Conservation (phyloP, 2,329 filamentous ascomycete species). For the Calonectria pseudoreteaudii region DNA sequence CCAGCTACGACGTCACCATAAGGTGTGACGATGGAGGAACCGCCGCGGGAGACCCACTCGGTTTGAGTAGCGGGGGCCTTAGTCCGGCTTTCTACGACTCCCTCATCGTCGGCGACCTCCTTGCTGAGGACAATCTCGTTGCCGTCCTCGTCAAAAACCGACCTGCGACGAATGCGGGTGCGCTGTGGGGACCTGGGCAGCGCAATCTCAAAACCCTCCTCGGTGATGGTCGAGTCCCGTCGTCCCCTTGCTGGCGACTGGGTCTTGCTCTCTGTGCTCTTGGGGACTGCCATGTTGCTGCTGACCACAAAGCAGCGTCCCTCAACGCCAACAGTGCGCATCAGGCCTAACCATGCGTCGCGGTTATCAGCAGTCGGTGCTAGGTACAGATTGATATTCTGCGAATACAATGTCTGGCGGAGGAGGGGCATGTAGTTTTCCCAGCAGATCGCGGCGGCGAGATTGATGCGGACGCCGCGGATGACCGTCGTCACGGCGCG, state of each 20-base stretch:
- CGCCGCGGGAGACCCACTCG: slow-evolving; percentile 76
- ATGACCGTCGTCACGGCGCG: slow-evolving; percentile 84
- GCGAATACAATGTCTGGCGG: slow-evolving; percentile 84
- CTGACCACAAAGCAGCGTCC: slow-evolving; percentile 87
- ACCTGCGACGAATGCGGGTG: slow-evolving; percentile 49
- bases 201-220: slow-evolving; percentile 62
- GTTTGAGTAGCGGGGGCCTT: slow-evolving; percentile 31
- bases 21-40: slow-evolving; percentile 84
- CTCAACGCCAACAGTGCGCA: slow-evolving; percentile 85
- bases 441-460: slow-evolving; percentile 94
- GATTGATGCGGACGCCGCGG: slow-evolving; percentile 80
- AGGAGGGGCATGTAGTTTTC: slow-evolving; percentile 96
- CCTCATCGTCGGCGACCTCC: slow-evolving; percentile 20
- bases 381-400: slow-evolving; percentile 92
- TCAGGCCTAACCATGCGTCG: slow-evolving; percentile 84
- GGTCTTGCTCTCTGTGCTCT: slow-evolving; percentile 22
- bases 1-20: slow-evolving; percentile 83
- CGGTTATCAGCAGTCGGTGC: slow-evolving; percentile 89
- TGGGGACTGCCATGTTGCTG: slow-evolving; percentile 82
- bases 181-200: slow-evolving; percentile 48
- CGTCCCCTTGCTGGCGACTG: slow-evolving; percentile 16
- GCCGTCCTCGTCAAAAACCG: slow-evolving; percentile 64
- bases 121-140: slow-evolving; percentile 64
- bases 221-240: slow-evolving; percentile 55
- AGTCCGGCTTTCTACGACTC: not conserved